A percentile compares a stretch with the other conserved stretches of the same genome.
Evolutionary conservation across 2,329 filamentous ascomycete species (phyloP).

Genomic region (Clonostachys rhizophaga): DNA sequence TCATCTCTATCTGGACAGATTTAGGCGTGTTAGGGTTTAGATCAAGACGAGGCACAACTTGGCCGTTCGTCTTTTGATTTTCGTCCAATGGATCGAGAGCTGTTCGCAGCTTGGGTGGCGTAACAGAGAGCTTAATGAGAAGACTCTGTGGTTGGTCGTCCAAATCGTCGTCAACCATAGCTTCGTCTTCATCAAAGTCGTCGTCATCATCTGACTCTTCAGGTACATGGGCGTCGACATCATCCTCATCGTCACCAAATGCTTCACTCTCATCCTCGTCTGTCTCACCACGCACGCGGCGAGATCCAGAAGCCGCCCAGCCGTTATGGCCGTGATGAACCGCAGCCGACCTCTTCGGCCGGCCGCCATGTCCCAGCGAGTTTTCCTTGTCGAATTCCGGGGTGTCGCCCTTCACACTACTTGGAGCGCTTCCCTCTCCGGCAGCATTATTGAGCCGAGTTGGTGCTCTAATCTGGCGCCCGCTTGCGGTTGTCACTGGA

Average conservation of each 20-base stretch:
- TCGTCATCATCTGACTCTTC: constrained; percentile 57
- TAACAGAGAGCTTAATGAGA: constrained; percentile 68
- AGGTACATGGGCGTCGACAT: constrained; percentile 62
- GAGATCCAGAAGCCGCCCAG: constrained; percentile 23
- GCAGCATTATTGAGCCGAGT: constrained; percentile 61
- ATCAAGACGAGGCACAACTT: too few species aligned
- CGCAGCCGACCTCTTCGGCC: constrained; percentile 46
- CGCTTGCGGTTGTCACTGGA: constrained; percentile 72
- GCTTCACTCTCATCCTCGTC: constrained; percentile 70
- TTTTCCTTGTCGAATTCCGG: constrained; percentile 31
- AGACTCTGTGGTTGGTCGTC: constrained; percentile 52
- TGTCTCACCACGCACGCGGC: constrained; percentile 27
- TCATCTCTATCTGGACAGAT: background rate
- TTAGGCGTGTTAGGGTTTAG: background rate
- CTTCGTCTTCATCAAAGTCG: constrained; percentile 51
- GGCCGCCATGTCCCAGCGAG: constrained; percentile 36
- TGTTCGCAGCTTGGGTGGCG: constrained; percentile 29
- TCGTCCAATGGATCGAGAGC: constrained; percentile 12
- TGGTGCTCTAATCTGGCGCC: constrained; percentile 74
- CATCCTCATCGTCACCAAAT: constrained; percentile 70
- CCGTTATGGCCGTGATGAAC: constrained; percentile 44
- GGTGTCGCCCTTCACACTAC: constrained; percentile 39
- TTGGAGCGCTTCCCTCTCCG: constrained; percentile 33
- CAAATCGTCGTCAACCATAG: constrained; percentile 49
- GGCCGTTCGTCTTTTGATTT: too few species aligned